These are phyloP conservation scores for Asterochloris sp. DNA, from an alignment of 139 green algal species.

Conservation along the genomic window DNA sequence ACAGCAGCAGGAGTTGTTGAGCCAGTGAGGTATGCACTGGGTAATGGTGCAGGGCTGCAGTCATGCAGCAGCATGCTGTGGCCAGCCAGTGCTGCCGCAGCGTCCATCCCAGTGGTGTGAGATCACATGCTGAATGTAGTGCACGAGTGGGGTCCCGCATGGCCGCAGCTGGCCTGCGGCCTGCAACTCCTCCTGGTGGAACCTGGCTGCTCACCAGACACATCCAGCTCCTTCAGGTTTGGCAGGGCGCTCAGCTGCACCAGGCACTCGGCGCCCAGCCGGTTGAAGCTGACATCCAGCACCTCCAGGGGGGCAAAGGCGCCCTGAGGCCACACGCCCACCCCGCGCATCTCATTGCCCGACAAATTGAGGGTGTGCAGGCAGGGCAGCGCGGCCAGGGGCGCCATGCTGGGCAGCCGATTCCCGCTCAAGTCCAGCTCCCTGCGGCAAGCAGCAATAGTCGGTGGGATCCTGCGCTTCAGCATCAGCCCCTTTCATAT, in stretches of 20 bases:
- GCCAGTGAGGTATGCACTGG: too few species aligned
- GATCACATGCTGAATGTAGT: too few species aligned
- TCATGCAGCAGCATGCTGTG: too few species aligned
- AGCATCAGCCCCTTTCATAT: background rate
- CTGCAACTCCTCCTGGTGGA: background rate
- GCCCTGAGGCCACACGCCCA: background rate
- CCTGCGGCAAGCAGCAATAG: background rate
- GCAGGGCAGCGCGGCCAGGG: background rate
- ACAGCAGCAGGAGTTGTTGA: too few species aligned
- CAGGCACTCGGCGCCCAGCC: background rate
- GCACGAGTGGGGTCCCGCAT: too few species aligned
- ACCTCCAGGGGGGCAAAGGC: background rate
- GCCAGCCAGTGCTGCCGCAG: too few species aligned
- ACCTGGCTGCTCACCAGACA: background rate
- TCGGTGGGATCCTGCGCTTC: background rate
- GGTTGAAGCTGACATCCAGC: constrained; percentile 13
- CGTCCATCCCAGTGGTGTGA: too few species aligned
- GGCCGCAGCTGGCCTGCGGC: too few species aligned
- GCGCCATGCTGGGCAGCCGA: background rate
- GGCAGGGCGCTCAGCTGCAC: constrained; percentile 4
- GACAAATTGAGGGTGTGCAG: constrained; percentile 6
- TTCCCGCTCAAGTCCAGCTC: constrained; percentile 11
- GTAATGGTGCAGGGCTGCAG: too few species aligned
- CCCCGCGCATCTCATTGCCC: background rate
- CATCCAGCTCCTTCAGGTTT: constrained; percentile 9